Evolutionary conservation across 768 basidiomycete species (phyloP).

Genomic region (Cubamyces lactineus): DNA sequence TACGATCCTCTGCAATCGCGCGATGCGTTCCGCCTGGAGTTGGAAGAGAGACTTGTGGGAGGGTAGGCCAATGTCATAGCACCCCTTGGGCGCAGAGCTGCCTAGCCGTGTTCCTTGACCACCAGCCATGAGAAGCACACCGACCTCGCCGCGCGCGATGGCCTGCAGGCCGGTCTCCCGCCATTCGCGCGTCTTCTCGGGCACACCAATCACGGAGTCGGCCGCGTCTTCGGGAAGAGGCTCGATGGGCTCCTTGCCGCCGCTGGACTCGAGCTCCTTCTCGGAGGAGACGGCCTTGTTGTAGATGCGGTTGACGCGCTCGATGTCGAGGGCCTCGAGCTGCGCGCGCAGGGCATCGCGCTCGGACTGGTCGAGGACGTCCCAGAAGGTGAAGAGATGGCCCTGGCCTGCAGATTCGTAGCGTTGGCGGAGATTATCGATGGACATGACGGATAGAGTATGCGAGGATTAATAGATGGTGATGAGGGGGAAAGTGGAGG

Average conservation of each 20-base stretch:
- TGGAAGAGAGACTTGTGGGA: conserved; percentile 95
- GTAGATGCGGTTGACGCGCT: conserved; percentile 91
- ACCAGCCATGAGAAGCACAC: conserved; percentile 97
- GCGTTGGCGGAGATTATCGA: conserved; percentile 57
- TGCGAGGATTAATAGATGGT: conserved; percentile 1
- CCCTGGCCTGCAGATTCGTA: conserved; percentile 84
- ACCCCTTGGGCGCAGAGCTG: conserved; percentile 92
- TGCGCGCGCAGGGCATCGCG: conserved; percentile 67
- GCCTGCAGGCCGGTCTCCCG: conserved; percentile 77
- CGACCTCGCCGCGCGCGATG: conserved; percentile 81
- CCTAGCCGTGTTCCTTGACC: conserved; percentile 97
- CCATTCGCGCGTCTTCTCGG: conserved; percentile 73
- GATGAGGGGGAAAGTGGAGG: conserved; percentile 3
- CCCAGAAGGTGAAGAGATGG: conserved; percentile 90
- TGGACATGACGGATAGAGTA: conserved; percentile 50
- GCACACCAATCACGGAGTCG: conserved; percentile 58
- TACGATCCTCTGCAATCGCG: conserved; percentile 78
- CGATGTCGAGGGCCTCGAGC: conserved; percentile 80
- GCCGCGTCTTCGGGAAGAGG: conserved; percentile 81
- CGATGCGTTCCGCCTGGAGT: conserved; percentile 96
- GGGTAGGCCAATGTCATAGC: conserved; percentile 95
- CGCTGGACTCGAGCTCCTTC: conserved; percentile 47
- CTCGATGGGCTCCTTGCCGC: conserved; percentile 58
- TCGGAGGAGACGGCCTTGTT: conserved; percentile 73
- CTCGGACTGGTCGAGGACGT: conserved; percentile 64